Percentiles rank a stretch among this genome's conserved stretches.
phyloP scores from a whole-genome alignment of 495 filamentous ascomycete species.

The Aspergillus sparsus region DNA sequence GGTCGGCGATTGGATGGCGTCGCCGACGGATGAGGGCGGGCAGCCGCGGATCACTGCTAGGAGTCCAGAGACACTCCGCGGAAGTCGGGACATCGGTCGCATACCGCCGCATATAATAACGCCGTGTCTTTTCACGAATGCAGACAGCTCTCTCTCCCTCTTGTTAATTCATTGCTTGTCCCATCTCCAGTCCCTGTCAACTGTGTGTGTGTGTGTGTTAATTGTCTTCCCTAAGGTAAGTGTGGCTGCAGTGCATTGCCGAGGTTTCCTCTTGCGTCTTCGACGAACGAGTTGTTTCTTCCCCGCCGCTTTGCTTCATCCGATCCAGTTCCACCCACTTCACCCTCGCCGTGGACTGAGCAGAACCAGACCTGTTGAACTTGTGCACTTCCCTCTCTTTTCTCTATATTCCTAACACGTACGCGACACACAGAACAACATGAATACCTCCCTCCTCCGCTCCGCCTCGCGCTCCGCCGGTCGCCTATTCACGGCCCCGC shows the following conservation, averaged over 20 bases:
- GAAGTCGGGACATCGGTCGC: slow-evolving; percentile 8
- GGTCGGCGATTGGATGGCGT: slow-evolving; percentile 16
- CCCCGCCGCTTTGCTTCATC: too few species aligned
- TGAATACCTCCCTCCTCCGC: slow-evolving; percentile 44
- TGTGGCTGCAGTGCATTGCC: too few species aligned
- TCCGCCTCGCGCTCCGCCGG: slow-evolving; percentile 36
- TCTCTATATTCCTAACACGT: neutral
- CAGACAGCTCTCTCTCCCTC: neutral
- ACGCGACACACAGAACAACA: slow-evolving; percentile 15
- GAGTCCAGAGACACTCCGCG: slow-evolving; percentile 13
- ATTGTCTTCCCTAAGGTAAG: too few species aligned
- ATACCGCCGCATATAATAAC: neutral
- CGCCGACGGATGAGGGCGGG: slow-evolving; percentile 19
- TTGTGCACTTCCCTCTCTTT: slow-evolving; percentile 4
- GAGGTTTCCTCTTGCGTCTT: too few species aligned
- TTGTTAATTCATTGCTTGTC: neutral
- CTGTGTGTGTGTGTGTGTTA: too few species aligned
- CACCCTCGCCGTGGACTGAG: too few species aligned
- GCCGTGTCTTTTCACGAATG: neutral
- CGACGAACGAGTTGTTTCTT: too few species aligned
- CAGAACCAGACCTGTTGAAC: neutral
- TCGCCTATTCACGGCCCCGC: slow-evolving; percentile 16
- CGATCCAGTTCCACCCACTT: too few species aligned
- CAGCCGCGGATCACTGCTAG: slow-evolving; percentile 16
- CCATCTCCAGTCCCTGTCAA: too few species aligned